phyloP scores from a whole-genome alignment of 2,329 filamentous ascomycete species.

The Penicillium sp. region DNA sequence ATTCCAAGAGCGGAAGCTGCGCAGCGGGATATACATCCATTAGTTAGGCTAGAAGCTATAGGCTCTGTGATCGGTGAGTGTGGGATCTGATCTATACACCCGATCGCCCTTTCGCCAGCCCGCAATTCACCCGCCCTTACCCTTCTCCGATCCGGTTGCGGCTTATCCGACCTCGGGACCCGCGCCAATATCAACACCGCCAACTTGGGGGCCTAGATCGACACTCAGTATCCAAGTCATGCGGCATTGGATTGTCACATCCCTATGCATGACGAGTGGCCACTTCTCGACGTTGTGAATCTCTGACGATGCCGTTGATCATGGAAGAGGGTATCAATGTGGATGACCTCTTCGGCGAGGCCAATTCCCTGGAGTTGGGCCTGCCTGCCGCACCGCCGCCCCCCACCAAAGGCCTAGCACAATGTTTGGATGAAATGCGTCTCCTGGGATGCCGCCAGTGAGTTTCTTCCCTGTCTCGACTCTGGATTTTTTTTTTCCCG shows the following conservation, averaged over 20 bases:
- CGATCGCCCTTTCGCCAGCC: too few relatives aligned
- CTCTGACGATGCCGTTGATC: constrained; percentile 49
- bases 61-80: too few relatives aligned
- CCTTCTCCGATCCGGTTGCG: too few relatives aligned
- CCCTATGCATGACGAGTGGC: constrained; percentile 3
- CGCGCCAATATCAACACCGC: too few relatives aligned
- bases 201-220: constrained; percentile 9
- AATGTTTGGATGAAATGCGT: constrained; percentile 73
- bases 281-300: constrained; percentile 1
- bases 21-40: too few relatives aligned
- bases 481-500: background rate
- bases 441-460: constrained; percentile 78
- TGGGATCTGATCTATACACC: too few relatives aligned
- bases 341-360: constrained; percentile 73
- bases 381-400: constrained; percentile 50
- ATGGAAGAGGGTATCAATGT: constrained; percentile 61
- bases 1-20: too few relatives aligned
- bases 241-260: constrained; percentile 14
- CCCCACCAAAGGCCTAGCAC: constrained; percentile 65
- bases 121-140: too few relatives aligned
- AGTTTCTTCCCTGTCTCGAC: constrained; percentile 34
- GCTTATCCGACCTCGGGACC: too few relatives aligned
- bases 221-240: constrained; percentile 15
- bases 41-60: too few relatives aligned
- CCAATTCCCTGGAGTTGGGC: constrained; percentile 55